A percentile compares a stretch with the other conserved stretches of the same genome.
These are phyloP conservation scores for Porogramme epimiltina DNA, from an alignment of 1,284 basidiomycete genomes.

Conservation along the genomic window DNA sequence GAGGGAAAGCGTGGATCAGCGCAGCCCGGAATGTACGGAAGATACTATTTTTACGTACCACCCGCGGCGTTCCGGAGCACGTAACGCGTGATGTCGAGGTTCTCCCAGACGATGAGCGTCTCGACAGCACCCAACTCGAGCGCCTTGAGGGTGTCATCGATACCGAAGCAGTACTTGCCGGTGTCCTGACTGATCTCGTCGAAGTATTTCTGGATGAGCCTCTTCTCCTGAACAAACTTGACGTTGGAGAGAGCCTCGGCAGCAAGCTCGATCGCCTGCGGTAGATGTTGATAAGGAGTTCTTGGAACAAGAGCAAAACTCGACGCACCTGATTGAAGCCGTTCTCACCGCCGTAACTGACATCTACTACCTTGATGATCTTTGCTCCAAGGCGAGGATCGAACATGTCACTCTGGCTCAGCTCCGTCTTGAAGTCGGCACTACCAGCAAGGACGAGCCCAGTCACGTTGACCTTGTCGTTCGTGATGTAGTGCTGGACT, in stretches of 20 bases:
- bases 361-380: slow-evolving; percentile 97
- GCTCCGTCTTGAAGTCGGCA: slow-evolving; percentile 98
- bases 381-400: slow-evolving; percentile 88
- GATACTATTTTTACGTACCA: slow-evolving; percentile 47
- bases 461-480: slow-evolving; percentile 97
- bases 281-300: background rate
- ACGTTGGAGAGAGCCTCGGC: slow-evolving; percentile 96
- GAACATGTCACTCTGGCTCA: slow-evolving; percentile 96
- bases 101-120: slow-evolving; percentile 98
- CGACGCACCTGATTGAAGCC: slow-evolving; percentile 90
- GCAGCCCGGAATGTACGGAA: background rate
- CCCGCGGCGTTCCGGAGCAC: slow-evolving; percentile 87
- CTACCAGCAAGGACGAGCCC: slow-evolving; percentile 97
- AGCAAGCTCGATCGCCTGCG: slow-evolving; percentile 93
- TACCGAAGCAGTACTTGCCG: slow-evolving; percentile 97
- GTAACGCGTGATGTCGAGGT: slow-evolving; percentile 87
- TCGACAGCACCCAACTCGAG: slow-evolving; percentile 97
- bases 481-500: slow-evolving; percentile 97
- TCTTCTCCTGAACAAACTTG: slow-evolving; percentile 99
- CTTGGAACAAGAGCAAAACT: background rate
- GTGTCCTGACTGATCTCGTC: slow-evolving; percentile 99
- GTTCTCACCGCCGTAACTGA: slow-evolving; percentile 98
- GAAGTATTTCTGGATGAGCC: slow-evolving; percentile 96
- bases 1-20: background rate
- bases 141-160: slow-evolving; percentile 96